Percentiles rank a stretch among this genome's conserved stretches.
Evolutionary conservation across 1,284 basidiomycete species (phyloP).

Genomic region (Ceratobasidium sp.): DNA sequence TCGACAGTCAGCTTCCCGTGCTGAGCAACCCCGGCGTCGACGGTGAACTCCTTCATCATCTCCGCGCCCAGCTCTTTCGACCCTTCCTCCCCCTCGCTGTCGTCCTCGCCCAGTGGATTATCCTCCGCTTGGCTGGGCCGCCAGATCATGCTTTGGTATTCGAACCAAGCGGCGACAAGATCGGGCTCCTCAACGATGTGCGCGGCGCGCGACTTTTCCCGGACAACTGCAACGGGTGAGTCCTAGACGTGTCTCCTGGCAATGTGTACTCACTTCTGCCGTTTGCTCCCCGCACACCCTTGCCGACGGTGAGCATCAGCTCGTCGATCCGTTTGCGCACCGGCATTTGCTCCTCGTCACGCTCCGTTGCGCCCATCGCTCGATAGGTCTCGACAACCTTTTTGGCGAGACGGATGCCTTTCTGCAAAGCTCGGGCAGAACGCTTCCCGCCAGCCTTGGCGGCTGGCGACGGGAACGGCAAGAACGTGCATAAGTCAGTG

Average conservation of each 20-base stretch:
- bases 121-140: neutral
- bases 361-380: neutral
- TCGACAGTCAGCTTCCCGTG: neutral
- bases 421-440: no score
- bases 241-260: no score
- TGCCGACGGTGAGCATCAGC: neutral
- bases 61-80: no score
- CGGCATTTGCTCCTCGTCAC: neutral
- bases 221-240: no score
- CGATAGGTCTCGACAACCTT: neutral
- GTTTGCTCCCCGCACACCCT: neutral
- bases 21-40: neutral
- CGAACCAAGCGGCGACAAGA: neutral
- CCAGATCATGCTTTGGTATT: neutral
- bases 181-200: neutral
- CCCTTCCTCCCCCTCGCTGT: neutral
- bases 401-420: no score
- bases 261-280: neutral
- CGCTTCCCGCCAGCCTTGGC: no score
- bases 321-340: neutral
- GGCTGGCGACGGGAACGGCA: no score
- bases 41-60: neutral
- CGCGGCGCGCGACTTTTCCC: no score
- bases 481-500: neutral
- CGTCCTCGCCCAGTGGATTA: neutral